phyloP scores from a whole-genome alignment of 176 grass and related monocot genomes.

The Oryza australiensis region DNA sequence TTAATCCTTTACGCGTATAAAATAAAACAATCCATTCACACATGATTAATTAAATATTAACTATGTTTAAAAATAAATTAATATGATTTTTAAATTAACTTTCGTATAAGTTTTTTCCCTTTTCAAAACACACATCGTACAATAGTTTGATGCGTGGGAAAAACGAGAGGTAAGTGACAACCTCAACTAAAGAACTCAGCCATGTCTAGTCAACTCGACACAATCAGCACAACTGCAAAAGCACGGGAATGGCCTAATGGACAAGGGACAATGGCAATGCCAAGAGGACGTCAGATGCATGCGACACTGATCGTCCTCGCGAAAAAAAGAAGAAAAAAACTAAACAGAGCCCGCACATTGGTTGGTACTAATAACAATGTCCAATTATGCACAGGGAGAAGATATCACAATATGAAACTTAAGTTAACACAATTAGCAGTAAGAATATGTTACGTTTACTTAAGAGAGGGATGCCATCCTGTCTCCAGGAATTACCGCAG shows the following conservation, averaged over 20 bases:
- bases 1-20: too few species aligned
- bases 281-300: background rate
- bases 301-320: background rate
- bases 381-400: background rate
- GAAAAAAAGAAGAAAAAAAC: background rate
- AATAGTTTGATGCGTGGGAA: too few species aligned
- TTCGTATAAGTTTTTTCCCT: too few species aligned
- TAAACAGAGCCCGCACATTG: background rate
- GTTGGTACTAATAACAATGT: background rate
- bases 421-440: constrained; percentile 7
- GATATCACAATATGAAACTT: background rate
- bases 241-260: too few species aligned
- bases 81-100: too few species aligned
- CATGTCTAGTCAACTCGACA: background rate
- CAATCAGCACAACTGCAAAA: background rate
- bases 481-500: constrained; percentile 32
- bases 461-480: constrained; percentile 30
- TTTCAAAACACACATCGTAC: too few species aligned
- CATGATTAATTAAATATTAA: too few species aligned
- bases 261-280: too few species aligned
- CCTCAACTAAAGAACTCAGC: too few species aligned
- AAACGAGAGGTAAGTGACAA: too few species aligned
- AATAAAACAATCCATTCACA: too few species aligned
- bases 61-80: too few species aligned
- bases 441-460: constrained; percentile 45